Base-by-base conservation (phyloP, 495 filamentous ascomycete species). In the Talaromyces proteolyticus region DNA sequence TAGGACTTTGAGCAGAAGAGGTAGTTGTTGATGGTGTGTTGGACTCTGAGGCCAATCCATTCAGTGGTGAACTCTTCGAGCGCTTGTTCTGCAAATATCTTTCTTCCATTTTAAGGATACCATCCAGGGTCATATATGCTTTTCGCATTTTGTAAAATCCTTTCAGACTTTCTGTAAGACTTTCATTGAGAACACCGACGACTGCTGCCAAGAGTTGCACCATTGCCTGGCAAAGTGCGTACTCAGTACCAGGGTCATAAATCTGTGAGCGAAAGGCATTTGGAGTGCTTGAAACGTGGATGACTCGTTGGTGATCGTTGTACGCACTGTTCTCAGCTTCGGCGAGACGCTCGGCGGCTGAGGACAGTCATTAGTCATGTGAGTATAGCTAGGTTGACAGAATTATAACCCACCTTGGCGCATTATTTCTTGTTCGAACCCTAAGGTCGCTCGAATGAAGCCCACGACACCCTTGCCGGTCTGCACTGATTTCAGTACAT, bases 391-490 rank as follows among this genome's bases (percentile, higher is more conserved):
- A 50, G 16, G 6, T 20, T 20, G 38, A 46, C 25, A 26, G 45
- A 55, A 14, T 44, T 50, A 42, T n/a, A 39, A 37, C 38, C 50
- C 17, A 84, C 82, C 82, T 72, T 95, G 83, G 52, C 80, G 81
- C 88, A 98, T 94, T 49, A 95, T 74, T n/a, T 93, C 89, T 56
- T 91, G 88, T 66, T 98, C 93, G 60, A 96, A 94, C 4, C 94
- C 92, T 8, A 98, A 69, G 11, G 91, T 87, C 37, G 91, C 91
- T 54, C 80, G 76, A 59, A 98, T 83, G 57, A 97, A 96, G 24
- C 78, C 79, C 38, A 91, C 81, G 22, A 95, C 80, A 34, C 89
- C 88, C 59, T 84, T 73, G 6, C 88, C 93, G 18, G 96, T 75
- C 75, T 89, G 63, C 47, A 51, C 14, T 7, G 8, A 24, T 36